Conservation (phyloP, 2,329 filamentous ascomycete species). For the Myriangium duriaei region DNA sequence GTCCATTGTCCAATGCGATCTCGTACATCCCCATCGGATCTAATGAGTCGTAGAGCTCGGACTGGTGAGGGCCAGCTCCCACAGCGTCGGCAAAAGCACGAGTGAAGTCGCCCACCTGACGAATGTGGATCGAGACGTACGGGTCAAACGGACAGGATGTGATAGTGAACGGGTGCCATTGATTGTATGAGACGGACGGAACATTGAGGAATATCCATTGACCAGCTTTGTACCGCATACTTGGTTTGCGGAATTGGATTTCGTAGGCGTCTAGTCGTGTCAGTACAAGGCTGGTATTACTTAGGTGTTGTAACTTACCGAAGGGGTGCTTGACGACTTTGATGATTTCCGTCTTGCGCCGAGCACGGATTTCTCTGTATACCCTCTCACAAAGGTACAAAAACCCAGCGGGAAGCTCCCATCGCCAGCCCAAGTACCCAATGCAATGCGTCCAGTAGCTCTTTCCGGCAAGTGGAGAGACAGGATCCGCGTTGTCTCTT, state of each 20-base stretch:
- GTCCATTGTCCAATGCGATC: conserved; percentile 82
- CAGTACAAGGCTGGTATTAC: no score
- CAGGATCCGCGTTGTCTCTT: conserved; percentile 57
- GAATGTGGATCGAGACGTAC: conserved; percentile 87
- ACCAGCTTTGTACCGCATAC: conserved; percentile 94
- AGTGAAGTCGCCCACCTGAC: conserved; percentile 95
- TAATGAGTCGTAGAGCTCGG: conserved; percentile 78
- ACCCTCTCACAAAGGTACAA: conserved; percentile 80
- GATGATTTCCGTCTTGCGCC: conserved; percentile 76
- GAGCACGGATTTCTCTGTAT: conserved; percentile 77
- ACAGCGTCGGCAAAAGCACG: conserved; percentile 84
- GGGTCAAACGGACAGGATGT: conserved; percentile 94
- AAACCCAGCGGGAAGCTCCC: conserved; percentile 78
- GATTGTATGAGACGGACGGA: conserved; percentile 71
- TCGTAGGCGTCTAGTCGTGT: conserved; percentile 65
- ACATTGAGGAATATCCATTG: conserved; percentile 97
- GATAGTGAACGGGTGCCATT: conserved; percentile 99
- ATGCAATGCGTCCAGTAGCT: conserved; percentile 86
- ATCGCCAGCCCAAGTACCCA: conserved; percentile 92
- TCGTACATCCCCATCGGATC: conserved; percentile 97
- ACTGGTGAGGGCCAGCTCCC: conserved; percentile 78
- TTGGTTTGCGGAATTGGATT: conserved; percentile 92
- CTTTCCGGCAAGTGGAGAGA: conserved; percentile 73
- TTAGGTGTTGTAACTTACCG: conserved; percentile 54
- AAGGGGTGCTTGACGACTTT: conserved; percentile 94